Evolutionary conservation across 441 rosid genomes (phyloP).

Genomic region (Melastoma candidum): DNA sequence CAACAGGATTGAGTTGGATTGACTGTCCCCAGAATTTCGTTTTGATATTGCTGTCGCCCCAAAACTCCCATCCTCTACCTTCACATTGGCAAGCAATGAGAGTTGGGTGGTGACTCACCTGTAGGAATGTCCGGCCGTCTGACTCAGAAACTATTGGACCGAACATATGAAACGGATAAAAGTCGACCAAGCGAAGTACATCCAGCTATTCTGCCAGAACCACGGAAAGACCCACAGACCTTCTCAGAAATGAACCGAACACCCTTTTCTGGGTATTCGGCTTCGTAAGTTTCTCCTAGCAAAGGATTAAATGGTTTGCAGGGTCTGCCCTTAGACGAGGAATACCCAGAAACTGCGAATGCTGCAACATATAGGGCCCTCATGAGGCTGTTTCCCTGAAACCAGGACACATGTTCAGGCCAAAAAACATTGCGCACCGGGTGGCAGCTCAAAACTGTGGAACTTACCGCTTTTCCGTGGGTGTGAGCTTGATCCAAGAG

Average conservation of each 20-base stretch:
- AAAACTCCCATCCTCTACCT: conserved; percentile 97
- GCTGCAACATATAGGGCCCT: conserved; percentile 86
- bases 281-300: conserved; percentile 97
- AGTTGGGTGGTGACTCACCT: conserved; percentile 99
- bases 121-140: conserved; percentile 13
- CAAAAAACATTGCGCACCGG: too few species aligned
- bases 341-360: conserved; percentile 95
- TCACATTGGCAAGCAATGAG: conserved; percentile 92
- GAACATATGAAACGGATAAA: too few species aligned
- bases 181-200: too few species aligned
- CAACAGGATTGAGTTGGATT: conserved; percentile 94
- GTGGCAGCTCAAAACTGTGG: conserved; percentile 4
- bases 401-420: neutral
- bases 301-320: conserved; percentile 99
- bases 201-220: too few species aligned
- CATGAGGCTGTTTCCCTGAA: conserved; percentile 66
- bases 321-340: conserved; percentile 88
- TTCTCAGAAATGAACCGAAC: conserved; percentile 93
- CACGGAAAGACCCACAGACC: conserved; percentile 30
- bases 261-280: conserved; percentile 89
- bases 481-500: conserved; percentile 22
- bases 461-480: conserved; percentile 61
- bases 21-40: conserved; percentile 99
- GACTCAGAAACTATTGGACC: too few species aligned
- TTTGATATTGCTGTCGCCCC: conserved; percentile 84